Evolutionary conservation across 805 yeast species (phyloP), one percentile per base, ranked within the genome.

Genomic region (Sugiyamaella floridensis): DNA sequence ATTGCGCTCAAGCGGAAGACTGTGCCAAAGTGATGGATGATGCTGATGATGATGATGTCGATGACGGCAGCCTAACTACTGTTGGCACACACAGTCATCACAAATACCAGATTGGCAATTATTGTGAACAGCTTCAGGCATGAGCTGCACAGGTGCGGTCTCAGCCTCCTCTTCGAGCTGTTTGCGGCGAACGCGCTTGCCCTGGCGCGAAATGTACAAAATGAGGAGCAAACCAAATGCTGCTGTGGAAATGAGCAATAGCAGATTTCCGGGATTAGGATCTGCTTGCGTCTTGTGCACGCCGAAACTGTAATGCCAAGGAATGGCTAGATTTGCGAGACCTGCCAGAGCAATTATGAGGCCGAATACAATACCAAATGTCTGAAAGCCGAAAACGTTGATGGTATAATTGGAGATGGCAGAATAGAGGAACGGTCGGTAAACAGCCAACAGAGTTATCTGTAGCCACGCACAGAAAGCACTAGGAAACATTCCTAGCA

Each of bases 331-430:
- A 67, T 89, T 90, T 67, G 84, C 79, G n/a, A 85, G 55, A 4
- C 97, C 97, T 14, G 95, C 81, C 55, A 86, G 72, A 53, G 89
- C 83, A 63, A 89, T 88, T 62, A 89, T 76, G 16, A 90, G 70
- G 0, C 98, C 98, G 64, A 92, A 92, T 6, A 92, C 83, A 1
- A 89, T 86, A 40, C 97, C 97, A 69, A 92, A 90, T 0, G 95
- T 89, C 51, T 81, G 83, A 68, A 86, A 89, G 0, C 98, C 98
- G 71, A 92, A 90, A 32, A 90, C 92, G 66, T 90, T 90, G 28
- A 96, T 95, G 62, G 89, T 80, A 67, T 83, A 89, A 68, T 92
- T 97, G 1, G 96, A 86, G 6, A 89, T 88, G 1, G 95, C 87
- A 1, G 98, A 90, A 69, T 90, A 92, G 64, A 86, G 89, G 64